phyloP scores from a whole-genome alignment of 2,329 filamentous ascomycete species.

The Penicillium sp. region DNA sequence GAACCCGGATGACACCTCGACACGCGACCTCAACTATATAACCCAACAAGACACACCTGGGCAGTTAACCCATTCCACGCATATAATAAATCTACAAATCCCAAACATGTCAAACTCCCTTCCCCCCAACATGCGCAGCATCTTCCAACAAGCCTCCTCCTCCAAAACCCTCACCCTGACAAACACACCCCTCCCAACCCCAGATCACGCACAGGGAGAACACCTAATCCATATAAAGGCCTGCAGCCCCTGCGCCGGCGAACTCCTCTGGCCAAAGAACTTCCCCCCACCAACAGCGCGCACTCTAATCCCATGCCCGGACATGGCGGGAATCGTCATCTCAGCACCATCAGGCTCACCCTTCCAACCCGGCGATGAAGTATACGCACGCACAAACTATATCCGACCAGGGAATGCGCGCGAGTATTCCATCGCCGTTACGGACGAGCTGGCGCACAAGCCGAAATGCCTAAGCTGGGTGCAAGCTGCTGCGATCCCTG shows the following conservation, averaged over 20 bases:
- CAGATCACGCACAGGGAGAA: conserved; percentile 23
- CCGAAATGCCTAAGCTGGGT: conserved; percentile 37
- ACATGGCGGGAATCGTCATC: conserved; percentile 43
- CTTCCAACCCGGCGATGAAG: conserved; percentile 40
- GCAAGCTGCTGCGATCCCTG: conserved; percentile 39
- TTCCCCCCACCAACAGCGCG: conserved; percentile 23
- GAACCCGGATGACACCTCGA: not conserved
- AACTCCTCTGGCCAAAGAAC: conserved; percentile 44
- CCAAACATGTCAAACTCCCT: not conserved
- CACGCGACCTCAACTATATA: not conserved
- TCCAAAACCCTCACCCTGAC: not conserved
- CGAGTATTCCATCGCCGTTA: conserved; percentile 37
- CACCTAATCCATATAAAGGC: conserved; percentile 43
- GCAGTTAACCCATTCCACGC: not conserved
- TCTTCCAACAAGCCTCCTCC: not conserved
- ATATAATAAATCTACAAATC: not conserved
- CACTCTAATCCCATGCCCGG: conserved; percentile 40
- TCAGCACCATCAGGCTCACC: conserved; percentile 27
- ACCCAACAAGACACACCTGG: not conserved
- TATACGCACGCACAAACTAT: conserved; percentile 41
- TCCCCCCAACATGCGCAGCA: not conserved
- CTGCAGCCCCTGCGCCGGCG: conserved; percentile 41
- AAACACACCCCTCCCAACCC: not conserved
- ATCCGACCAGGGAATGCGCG: conserved; percentile 36
- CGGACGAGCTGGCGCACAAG: conserved; percentile 37